phyloP scores from a whole-genome alignment of 208 protist species.

The Phytomonas francai region DNA sequence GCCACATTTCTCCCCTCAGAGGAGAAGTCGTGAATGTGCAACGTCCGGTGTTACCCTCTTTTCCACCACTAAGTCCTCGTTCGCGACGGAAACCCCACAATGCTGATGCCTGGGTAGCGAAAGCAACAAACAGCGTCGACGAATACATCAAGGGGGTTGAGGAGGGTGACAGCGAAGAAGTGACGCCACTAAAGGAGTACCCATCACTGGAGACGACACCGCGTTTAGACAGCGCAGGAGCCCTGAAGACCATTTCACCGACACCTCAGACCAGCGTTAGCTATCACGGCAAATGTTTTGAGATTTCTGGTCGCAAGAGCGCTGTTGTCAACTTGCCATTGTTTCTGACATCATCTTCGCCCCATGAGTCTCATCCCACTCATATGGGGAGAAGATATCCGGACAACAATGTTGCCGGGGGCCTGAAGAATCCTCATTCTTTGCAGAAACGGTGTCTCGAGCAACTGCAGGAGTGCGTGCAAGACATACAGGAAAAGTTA shows the following conservation, averaged over 20 bases:
- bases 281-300: background rate
- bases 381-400: background rate
- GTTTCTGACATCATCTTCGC: background rate
- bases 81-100: background rate
- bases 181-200: conserved; percentile 6
- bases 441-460: conserved; percentile 10
- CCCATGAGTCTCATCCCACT: background rate
- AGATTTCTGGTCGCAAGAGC: background rate
- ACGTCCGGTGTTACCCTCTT: background rate
- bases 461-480: conserved; percentile 22
- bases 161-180: background rate
- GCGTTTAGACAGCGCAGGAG: background rate
- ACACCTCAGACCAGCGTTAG: background rate
- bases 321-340: background rate
- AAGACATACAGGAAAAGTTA: conserved; percentile 39
- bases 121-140: background rate
- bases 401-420: background rate
- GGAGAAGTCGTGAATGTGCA: background rate
- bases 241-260: background rate
- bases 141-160: conserved; percentile 2
- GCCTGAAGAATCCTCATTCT: background rate
- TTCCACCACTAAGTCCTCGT: background rate
- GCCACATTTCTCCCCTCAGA: background rate
- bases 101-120: background rate
- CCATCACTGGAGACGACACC: conserved; percentile 9